Evolutionary conservation across 2,329 filamentous ascomycete species (phyloP).

Genomic region (Ascochyta rabiei): DNA sequence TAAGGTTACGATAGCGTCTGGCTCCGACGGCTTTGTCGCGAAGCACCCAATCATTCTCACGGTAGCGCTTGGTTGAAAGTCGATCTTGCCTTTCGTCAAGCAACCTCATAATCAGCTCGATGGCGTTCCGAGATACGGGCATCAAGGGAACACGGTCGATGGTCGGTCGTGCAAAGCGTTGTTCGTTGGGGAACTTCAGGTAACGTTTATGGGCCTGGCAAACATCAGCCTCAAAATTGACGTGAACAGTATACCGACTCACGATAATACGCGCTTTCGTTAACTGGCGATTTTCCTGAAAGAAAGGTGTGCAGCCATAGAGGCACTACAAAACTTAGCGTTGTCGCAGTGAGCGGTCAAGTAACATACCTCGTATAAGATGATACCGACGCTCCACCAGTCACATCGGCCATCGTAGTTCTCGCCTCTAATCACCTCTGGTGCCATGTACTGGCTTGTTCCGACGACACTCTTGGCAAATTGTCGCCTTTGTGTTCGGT

Average conservation of each 20-base stretch:
- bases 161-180: constrained; percentile 60
- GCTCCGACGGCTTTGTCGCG: constrained; percentile 32
- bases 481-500: constrained; percentile 63
- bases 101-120: constrained; percentile 76
- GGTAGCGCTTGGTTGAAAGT: constrained; percentile 77
- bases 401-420: constrained; percentile 92
- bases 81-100: constrained; percentile 77
- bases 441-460: constrained; percentile 98
- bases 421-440: constrained; percentile 83
- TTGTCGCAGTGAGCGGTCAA: neutral
- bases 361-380: constrained; percentile 74
- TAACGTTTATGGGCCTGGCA: constrained; percentile 70
- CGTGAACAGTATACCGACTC: constrained; percentile 38
- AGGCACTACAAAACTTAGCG: constrained; percentile 66
- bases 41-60: constrained; percentile 63
- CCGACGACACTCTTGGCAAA: constrained; percentile 87
- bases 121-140: constrained; percentile 70
- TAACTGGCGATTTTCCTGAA: constrained; percentile 77
- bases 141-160: constrained; percentile 46
- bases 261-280: constrained; percentile 88
- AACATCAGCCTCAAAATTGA: constrained; percentile 17
- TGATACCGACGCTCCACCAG: constrained; percentile 96
- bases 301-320: constrained; percentile 89
- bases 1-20: constrained; percentile 36
- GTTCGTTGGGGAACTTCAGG: constrained; percentile 71